A percentile compares a stretch with the other conserved stretches of the same genome.
Conservation (phyloP, 2,329 filamentous ascomycete genomes). For the Rutstroemia sp. region DNA sequence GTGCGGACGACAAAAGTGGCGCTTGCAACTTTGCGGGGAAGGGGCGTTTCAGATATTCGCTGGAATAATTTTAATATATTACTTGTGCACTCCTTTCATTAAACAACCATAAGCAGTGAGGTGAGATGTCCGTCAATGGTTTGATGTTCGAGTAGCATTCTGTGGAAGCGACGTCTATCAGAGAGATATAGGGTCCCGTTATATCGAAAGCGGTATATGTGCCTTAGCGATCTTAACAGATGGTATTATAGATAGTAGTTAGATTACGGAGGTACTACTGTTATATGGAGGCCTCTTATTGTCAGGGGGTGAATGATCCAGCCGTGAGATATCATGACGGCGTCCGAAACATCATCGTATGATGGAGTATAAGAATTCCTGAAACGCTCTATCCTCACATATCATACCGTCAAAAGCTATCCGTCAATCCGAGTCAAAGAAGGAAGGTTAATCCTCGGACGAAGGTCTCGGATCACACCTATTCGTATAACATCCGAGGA, state of each 20-base stretch:
- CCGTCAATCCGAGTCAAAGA: no score
- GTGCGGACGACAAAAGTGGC: neutral
- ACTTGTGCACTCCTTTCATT: neutral
- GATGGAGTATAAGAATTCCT: neutral
- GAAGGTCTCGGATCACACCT: no score
- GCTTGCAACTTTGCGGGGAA: constrained; percentile 7
- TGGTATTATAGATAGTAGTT: neutral
- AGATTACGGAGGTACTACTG: neutral
- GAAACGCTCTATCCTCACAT: neutral
- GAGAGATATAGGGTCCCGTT: neutral
- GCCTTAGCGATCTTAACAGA: neutral
- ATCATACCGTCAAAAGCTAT: no score
- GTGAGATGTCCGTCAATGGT: neutral
- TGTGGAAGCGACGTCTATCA: neutral
- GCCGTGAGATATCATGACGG: neutral
- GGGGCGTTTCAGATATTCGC: constrained; percentile 1
- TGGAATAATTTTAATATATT: neutral
- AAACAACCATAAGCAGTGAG: neutral
- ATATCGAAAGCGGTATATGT: neutral
- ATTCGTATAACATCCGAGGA: no score
- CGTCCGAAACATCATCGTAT: neutral
- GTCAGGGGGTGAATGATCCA: neutral
- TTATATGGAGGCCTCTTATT: neutral
- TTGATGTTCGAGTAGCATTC: neutral
- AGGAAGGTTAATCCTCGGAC: no score